Base-by-base conservation (phyloP, 1,139 yeast genomes). In the Taiozyma onychis region DNA sequence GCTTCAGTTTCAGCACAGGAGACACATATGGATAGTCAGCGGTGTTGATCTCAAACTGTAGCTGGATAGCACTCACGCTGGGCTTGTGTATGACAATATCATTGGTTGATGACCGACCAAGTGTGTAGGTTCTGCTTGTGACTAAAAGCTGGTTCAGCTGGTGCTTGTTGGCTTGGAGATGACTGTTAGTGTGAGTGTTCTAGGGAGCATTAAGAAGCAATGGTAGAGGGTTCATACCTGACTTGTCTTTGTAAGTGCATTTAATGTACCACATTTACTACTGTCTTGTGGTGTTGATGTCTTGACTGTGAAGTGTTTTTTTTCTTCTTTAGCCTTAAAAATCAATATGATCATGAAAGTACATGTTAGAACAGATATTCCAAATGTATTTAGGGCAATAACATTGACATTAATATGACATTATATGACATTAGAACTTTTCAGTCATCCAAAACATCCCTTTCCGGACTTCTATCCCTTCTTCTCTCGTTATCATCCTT, bases 31-130 rank as follows among this genome's bases (percentile, higher is more conserved):
- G 52, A 27, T 39, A 47, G 14, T 49, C 53, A 9, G 41, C 27
- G 6, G 53, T 45, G 11, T 49, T 51, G 11, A 53, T 44, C 7
- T 21, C 39, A 27, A 54, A 46, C 39, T 37, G 44, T 11, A 54
- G 44, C 34, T 54, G 56, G 3, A 37, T 39, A 5, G 50, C 47
- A 27, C 56, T 49, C 26, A 54, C 45, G 4, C 49, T 45, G 8
- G 46, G 35, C 27, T 49, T 48, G 28, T 53, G 45, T 2, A 53
- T 28, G 14, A 39, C 41, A 28, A 54, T 51, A 3, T 42, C 21
- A 18, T 45, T 46, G n/a, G 44, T 32, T 6, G 44, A 13, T 5
- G 37, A 37, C 3, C 52, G 28, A 7, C 57, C 57, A 2, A 54
- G 22, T 2, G 53, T 44, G 46, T 51, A 51, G 1, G 18, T 41